Evolutionary conservation across 1,139 yeast genomes (phyloP).

Genomic region (Candida sp.): DNA sequence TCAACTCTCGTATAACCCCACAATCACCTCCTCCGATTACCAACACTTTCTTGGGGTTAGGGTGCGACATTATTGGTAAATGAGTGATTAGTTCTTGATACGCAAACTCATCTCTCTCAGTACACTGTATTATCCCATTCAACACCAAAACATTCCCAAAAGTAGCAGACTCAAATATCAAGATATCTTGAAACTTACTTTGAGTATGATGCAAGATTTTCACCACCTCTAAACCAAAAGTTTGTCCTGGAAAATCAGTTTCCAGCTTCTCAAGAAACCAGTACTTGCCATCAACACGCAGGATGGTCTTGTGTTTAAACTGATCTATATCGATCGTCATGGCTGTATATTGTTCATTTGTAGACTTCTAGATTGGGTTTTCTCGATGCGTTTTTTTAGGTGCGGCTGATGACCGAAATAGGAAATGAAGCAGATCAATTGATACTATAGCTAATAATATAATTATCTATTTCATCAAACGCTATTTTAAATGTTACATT

Average conservation of each 20-base stretch:
- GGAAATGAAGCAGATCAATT: background rate
- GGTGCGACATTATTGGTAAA: conserved; percentile 73
- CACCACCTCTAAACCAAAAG: conserved; percentile 36
- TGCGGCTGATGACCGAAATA: background rate
- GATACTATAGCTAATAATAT: no score
- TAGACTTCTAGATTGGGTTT: background rate
- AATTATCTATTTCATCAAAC: no score
- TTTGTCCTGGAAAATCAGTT: conserved; percentile 42
- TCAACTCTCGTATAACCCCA: conserved; percentile 82
- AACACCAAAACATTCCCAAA: conserved; percentile 85
- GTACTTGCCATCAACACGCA: conserved; percentile 19
- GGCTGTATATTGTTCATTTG: background rate
- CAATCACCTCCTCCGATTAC: conserved; percentile 97
- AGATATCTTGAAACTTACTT: conserved; percentile 44
- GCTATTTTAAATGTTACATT: no score
- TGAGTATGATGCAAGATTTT: conserved; percentile 33
- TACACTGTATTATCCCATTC: conserved; percentile 85
- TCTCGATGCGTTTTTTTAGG: background rate
- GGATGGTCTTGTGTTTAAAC: conserved; percentile 26
- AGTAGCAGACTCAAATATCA: conserved; percentile 68
- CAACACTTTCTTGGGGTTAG: conserved; percentile 67
- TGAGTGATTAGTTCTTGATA: conserved; percentile 90
- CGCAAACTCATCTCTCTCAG: conserved; percentile 88
- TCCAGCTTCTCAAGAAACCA: conserved; percentile 42
- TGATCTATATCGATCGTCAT: conserved; percentile 4